phyloP scores from a whole-genome alignment of 345 rosid species.

The Hibiscus trionum region DNA sequence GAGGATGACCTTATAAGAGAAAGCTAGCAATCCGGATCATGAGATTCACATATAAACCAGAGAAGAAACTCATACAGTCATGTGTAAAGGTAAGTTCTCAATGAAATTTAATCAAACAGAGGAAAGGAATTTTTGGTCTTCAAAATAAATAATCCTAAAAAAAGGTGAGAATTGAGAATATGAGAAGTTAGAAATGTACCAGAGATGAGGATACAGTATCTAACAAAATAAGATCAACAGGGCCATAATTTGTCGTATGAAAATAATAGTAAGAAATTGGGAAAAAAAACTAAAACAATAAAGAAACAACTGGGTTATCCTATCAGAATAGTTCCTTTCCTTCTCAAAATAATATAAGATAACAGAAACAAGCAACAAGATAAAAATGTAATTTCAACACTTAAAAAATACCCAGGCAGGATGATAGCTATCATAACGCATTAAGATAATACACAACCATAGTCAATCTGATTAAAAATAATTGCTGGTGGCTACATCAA shows the following conservation, averaged over 20 bases:
- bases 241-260: not conserved
- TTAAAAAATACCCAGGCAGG: not conserved
- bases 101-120: not conserved
- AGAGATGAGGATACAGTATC: not conserved
- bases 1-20: too few species aligned
- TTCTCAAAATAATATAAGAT: not conserved
- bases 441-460: constrained; percentile 3
- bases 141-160: not conserved
- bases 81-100: not conserved
- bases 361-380: not conserved
- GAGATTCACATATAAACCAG: not conserved
- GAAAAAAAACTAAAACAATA: not conserved
- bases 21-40: not conserved
- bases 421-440: not conserved
- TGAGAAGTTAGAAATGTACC: not conserved
- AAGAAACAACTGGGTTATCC: not conserved
- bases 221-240: not conserved
- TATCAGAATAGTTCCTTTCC: not conserved
- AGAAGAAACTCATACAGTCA: not conserved
- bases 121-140: not conserved
- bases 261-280: not conserved
- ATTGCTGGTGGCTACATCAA: constrained; percentile 5
- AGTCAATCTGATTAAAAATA: not conserved
- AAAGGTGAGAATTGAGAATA: not conserved
- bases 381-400: not conserved